Evolutionary conservation across 768 basidiomycete genomes (phyloP), one percentile per base, ranked within the genome.

Genomic region (Lentinula detonsa): DNA sequence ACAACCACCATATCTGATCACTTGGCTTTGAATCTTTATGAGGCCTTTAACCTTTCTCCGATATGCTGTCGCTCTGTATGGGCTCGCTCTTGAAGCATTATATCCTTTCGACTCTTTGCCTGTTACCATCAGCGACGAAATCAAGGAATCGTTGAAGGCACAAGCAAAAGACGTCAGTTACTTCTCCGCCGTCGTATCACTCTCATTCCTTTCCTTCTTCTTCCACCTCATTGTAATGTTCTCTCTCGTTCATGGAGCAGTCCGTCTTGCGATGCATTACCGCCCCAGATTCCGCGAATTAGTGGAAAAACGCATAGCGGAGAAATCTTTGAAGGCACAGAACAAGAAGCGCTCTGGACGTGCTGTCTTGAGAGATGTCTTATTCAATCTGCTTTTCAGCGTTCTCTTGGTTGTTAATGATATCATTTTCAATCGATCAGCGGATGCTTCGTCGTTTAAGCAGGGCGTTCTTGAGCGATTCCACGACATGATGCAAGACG

Each of bases 91-190:
- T 8, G 21, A 56, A n/a, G 55, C 23, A 37, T 31, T 42, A 0
- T 56, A 56, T 43, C 55, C 55, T 34, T 56, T 56, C 21, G 55
- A 56, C 23, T 21, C 40, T 40, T 56, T 56, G 55, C 55, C 55
- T 43, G 21, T 56, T 4, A 45, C 23, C 13, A 39, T 54, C 53
- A 54, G 53, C 34, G 55, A 56, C 23, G 40, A 39, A 31, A 23
- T 33, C 23, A 56, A 56, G 21, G 55, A 56, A 56, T 43, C 55
- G 39, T 16, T 56, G 37, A 56, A 56, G 28, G 11, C 18, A 2
- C 55, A 56, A 33, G 55, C 40, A 6, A 37, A 15, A 8, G 6
- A 18, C 8, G 13, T 56, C 23, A 33, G 5, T 16, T 33, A 40
- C 21, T 10, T 23, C 2, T 56, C 55, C 28, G 55, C 55, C 23